A percentile compares a stretch with the other conserved stretches of the same genome.
These are phyloP conservation scores for Sclerotinia sclerotiorum DNA, from an alignment of 2,329 filamentous ascomycete species.

Conservation along the genomic window DNA sequence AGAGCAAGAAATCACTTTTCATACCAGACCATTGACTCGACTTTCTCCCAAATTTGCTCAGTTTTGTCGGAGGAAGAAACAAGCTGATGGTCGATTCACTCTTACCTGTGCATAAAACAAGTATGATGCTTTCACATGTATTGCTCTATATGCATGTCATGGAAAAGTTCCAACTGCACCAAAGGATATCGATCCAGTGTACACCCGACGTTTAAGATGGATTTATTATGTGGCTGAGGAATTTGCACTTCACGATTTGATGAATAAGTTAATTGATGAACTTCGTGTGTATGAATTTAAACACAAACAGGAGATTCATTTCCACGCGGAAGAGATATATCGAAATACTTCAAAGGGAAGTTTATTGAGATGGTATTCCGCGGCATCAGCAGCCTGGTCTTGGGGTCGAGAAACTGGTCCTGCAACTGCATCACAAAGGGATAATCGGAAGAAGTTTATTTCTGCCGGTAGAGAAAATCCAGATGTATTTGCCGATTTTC, in stretches of 20 bases:
- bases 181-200: not conserved
- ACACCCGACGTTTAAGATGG: not conserved
- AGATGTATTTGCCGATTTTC: slow-evolving; percentile 4
- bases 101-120: not conserved
- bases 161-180: slow-evolving; percentile 8
- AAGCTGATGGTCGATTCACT: slow-evolving; percentile 9
- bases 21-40: slow-evolving; percentile 12
- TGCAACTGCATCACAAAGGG: slow-evolving; percentile 9
- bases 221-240: slow-evolving; percentile 16
- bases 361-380: slow-evolving; percentile 16
- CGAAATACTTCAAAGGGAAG: slow-evolving; percentile 12
- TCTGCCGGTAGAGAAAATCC: not conserved
- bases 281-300: not conserved
- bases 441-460: slow-evolving; percentile 14
- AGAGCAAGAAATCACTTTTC: slow-evolving; percentile 14
- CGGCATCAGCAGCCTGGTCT: slow-evolving; percentile 17
- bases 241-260: slow-evolving; percentile 10
- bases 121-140: slow-evolving; percentile 13
- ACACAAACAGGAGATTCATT: slow-evolving; percentile 1
- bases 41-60: slow-evolving; percentile 11
- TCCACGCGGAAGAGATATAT: slow-evolving; percentile 6
- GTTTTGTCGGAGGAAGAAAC: not conserved
- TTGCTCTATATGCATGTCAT: slow-evolving; percentile 17
- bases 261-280: slow-evolving; percentile 15
- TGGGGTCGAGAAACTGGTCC: slow-evolving; percentile 18